Conservation (phyloP, 805 yeast species). For the Saturnispora dispora region DNA sequence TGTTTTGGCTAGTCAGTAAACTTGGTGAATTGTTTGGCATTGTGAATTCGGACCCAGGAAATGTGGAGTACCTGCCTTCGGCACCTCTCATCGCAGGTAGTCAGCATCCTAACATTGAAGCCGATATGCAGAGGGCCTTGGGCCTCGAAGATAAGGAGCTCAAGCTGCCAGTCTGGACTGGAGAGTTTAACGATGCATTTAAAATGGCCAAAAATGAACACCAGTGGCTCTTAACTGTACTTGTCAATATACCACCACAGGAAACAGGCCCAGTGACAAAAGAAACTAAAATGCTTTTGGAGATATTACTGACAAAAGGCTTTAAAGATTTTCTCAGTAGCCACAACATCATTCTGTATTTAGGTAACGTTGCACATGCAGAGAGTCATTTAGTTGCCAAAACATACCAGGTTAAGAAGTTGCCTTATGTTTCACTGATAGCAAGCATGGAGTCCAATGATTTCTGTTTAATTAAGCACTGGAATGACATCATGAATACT, state of each 20-base stretch:
- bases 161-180: conserved; percentile 22
- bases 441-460: conserved; percentile 29
- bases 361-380: conserved; percentile 53
- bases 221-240: conserved; percentile 45
- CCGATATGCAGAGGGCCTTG: conserved; percentile 14
- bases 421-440: conserved; percentile 47
- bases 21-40: conserved; percentile 31
- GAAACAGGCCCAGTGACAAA: conserved; percentile 24
- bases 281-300: conserved; percentile 24
- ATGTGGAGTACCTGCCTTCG: conserved; percentile 24
- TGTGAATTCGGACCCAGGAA: conserved; percentile 22
- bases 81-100: conserved; percentile 15
- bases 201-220: conserved; percentile 30
- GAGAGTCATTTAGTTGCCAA: conserved; percentile 62
- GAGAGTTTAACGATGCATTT: conserved; percentile 36
- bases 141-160: conserved; percentile 19
- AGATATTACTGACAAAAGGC: conserved; percentile 28
- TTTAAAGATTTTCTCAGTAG: conserved; percentile 30
- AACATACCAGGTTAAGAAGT: conserved; percentile 39
- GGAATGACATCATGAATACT: neutral
- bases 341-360: conserved; percentile 47
- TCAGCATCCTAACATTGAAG: conserved; percentile 12
- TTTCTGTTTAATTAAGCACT: neutral
- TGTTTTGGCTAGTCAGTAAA: conserved; percentile 28
- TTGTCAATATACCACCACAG: conserved; percentile 39